These are phyloP conservation scores for Vigna reflexopilosa DNA, from an alignment of 306 rosid species.

Conservation along the genomic window DNA sequence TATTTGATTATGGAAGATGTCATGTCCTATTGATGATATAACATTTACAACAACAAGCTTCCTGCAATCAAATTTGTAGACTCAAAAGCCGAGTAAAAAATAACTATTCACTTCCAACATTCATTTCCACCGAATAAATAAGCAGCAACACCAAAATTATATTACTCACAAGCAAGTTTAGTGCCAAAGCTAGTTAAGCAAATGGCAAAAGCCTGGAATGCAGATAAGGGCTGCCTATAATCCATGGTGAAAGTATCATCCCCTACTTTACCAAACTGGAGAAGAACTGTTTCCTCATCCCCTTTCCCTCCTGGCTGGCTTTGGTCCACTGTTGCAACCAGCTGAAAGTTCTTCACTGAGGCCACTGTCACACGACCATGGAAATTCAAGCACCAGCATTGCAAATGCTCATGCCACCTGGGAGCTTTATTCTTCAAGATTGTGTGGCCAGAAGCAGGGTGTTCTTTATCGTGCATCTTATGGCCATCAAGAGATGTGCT, in stretches of 20 bases:
- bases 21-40: slow-evolving; percentile 46
- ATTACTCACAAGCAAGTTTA: slow-evolving; percentile 94
- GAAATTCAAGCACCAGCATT: slow-evolving; percentile 99
- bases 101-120: slow-evolving; percentile 48
- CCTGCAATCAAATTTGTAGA: slow-evolving; percentile 42
- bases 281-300: slow-evolving; percentile 86
- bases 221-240: slow-evolving; percentile 92
- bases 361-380: slow-evolving; percentile 97
- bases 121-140: slow-evolving; percentile 53
- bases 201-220: slow-evolving; percentile 96
- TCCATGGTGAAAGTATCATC: slow-evolving; percentile 97
- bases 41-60: slow-evolving; percentile 66
- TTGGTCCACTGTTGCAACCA: slow-evolving; percentile 82
- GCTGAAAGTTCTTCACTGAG: slow-evolving; percentile 96
- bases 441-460: slow-evolving; percentile 54
- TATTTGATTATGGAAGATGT: slow-evolving; percentile 36
- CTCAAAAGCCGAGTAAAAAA: slow-evolving; percentile 31
- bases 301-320: slow-evolving; percentile 94
- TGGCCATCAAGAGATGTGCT: slow-evolving; percentile 41
- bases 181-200: slow-evolving; percentile 98
- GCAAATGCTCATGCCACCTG: slow-evolving; percentile 96
- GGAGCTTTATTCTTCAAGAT: slow-evolving; percentile 94
- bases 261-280: slow-evolving; percentile 96
- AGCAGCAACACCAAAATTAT: slow-evolving; percentile 40
- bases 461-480: slow-evolving; percentile 51